Evolutionary conservation across 2,329 filamentous ascomycete species (phyloP), one percentile per base, ranked within the genome.

Genomic region (Ophiostoma perfectum): DNA sequence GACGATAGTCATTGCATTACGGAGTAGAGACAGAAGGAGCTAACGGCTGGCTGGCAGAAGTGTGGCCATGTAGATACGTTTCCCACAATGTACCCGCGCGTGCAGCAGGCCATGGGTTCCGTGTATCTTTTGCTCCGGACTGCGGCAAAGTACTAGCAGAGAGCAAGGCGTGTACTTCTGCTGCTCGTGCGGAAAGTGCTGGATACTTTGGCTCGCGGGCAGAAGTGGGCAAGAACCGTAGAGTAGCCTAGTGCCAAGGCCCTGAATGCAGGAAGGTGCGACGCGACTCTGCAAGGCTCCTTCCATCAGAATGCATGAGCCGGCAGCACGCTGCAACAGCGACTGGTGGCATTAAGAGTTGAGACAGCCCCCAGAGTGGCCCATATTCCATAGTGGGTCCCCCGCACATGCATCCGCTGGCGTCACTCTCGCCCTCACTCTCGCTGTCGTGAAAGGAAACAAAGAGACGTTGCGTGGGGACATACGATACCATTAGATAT

Each of bases 231-330:
- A 55, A 55, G 49, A 55, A 55, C n/a, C 49, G 49, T 18, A 7
- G 27, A 55, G 49, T 65, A 47, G 60, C 42, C 64, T 66, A 49
- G 64, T 36, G 64, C 67, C 52, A 68, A 68, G 67, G 52, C 7
- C 27, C 18, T 55, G 5, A 39, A 64, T 42, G 44, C 44, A 66
- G 67, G 64, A 49, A 68, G 42, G 64, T 63, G 64, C 68, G 16
- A 63, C 60, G 64, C 68, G 16, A 63, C 60, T 60, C 68, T 67
- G 65, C 60, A 64, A 64, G 68, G 68, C 68, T 60, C 62, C 44
- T 67, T 64, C 62, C 66, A 11, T 18, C 38, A 44, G 16, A 55
- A 5, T 38, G 66, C n/a, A 52, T 39, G 9, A 66, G 49, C 14
- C 16, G 11, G 39, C 5, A 16, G 42, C 64, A 68, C 42, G 49